phyloP scores from a whole-genome alignment of 768 basidiomycete genomes.

The Neoboletus brunneissimus region DNA sequence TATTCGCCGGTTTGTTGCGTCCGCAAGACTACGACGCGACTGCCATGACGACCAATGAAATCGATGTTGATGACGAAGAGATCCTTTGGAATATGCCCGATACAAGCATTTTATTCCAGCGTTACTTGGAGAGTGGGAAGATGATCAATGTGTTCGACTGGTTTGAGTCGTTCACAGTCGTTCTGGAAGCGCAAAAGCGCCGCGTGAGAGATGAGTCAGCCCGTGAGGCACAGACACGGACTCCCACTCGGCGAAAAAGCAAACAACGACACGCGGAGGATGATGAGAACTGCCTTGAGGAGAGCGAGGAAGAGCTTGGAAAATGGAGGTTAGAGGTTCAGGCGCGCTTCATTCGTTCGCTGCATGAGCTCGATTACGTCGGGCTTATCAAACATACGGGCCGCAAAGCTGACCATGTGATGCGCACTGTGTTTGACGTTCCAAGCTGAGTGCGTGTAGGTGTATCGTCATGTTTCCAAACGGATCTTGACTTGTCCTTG shows the following conservation, averaged over 20 bases:
- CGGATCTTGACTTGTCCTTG: conserved; percentile 5
- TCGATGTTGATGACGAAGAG: conserved; percentile 27
- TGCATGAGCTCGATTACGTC: conserved; percentile 80
- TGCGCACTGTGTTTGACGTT: conserved; percentile 61
- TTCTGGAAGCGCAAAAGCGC: conserved; percentile 56
- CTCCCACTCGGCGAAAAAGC: conserved; percentile 26
- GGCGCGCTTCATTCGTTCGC: conserved; percentile 71
- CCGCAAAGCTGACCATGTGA: conserved; percentile 73
- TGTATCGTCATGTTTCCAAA: conserved; percentile 6
- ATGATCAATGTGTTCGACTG: conserved; percentile 88
- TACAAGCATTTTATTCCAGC: conserved; percentile 68
- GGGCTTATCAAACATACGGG: conserved; percentile 80
- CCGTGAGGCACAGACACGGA: neutral
- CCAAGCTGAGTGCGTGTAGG: conserved; percentile 15
- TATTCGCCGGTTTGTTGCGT: conserved; percentile 58
- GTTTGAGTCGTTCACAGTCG: conserved; percentile 73
- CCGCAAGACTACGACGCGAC: conserved; percentile 46
- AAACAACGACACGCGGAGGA: conserved; percentile 26
- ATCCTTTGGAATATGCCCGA: conserved; percentile 62
- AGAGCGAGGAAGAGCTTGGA: conserved; percentile 39
- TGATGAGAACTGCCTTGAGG: conserved; percentile 14
- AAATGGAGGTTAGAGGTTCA: conserved; percentile 65
- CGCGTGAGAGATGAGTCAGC: neutral
- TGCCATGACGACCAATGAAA: conserved; percentile 2
- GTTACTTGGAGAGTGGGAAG: conserved; percentile 76